Conservation (phyloP, 306 rosid species). For the Arachis stenosperma region DNA sequence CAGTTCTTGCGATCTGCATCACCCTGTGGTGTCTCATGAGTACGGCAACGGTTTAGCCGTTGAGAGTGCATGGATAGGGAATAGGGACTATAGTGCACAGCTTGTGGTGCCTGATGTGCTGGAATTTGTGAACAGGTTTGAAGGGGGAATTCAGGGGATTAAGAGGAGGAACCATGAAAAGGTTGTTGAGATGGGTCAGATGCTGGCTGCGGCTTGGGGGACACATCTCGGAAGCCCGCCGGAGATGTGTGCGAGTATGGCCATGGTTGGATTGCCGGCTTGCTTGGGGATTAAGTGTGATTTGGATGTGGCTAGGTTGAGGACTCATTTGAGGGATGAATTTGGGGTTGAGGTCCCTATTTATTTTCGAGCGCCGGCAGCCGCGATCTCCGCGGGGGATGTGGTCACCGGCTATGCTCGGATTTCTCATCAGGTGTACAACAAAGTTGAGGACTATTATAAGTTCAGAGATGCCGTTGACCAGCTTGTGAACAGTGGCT, state of each 20-base stretch:
- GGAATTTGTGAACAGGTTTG: constrained; percentile 70
- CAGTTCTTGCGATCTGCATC: constrained; percentile 58
- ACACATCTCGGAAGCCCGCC: constrained; percentile 74
- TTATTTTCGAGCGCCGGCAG: constrained; percentile 54
- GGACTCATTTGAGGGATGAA: constrained; percentile 64
- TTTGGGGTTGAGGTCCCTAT: constrained; percentile 77
- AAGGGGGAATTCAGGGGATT: constrained; percentile 81
- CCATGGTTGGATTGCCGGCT: constrained; percentile 80
- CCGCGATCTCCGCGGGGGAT: constrained; percentile 37
- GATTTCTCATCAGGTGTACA: constrained; percentile 85
- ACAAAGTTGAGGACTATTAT: constrained; percentile 62
- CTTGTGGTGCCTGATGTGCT: constrained; percentile 68
- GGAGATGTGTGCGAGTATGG: constrained; percentile 81
- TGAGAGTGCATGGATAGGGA: constrained; percentile 91
- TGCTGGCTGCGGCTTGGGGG: constrained; percentile 74
- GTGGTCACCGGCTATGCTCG: constrained; percentile 71
- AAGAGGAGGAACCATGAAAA: constrained; percentile 71
- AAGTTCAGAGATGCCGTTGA: constrained; percentile 67
- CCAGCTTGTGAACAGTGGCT: constrained; percentile 58
- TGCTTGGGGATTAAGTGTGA: constrained; percentile 63
- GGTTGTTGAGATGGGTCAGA: constrained; percentile 75
- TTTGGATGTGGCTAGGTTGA: constrained; percentile 52
- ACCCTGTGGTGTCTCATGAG: constrained; percentile 86
- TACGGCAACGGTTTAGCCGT: constrained; percentile 84
- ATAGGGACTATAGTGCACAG: constrained; percentile 86